These are phyloP conservation scores for Lactifluus volemus DNA, from an alignment of 768 basidiomycete genomes.

Conservation along the genomic window DNA sequence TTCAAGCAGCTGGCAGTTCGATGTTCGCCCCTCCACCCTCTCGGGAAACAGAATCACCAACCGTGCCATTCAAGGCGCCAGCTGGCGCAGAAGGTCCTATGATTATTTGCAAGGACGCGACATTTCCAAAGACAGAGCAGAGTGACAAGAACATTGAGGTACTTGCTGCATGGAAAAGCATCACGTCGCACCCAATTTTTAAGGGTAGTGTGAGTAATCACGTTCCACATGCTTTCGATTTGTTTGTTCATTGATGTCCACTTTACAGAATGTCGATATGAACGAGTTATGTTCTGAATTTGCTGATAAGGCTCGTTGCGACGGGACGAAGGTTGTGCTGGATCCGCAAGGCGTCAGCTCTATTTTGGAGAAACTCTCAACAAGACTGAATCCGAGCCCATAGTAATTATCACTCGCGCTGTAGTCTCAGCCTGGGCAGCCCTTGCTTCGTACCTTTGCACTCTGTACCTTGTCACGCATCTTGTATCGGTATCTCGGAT, in stretches of 20 bases:
- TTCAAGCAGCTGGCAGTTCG: slow-evolving; percentile 49
- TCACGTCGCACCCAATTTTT: slow-evolving; percentile 66
- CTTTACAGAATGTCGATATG: slow-evolving; percentile 59
- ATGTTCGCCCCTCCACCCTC: slow-evolving; percentile 36
- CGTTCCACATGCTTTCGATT: not conserved
- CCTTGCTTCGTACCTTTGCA: not conserved
- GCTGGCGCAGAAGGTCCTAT: slow-evolving; percentile 41
- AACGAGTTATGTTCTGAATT: slow-evolving; percentile 75
- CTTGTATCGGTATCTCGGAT: slow-evolving; percentile 11
- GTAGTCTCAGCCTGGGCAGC: not conserved
- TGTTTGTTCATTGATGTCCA: not conserved
- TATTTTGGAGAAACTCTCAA: slow-evolving; percentile 35
- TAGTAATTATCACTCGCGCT: not conserved
- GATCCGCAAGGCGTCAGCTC: slow-evolving; percentile 40
- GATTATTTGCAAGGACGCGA: slow-evolving; percentile 58
- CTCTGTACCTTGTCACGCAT: slow-evolving; percentile 6
- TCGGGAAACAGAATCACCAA: not conserved
- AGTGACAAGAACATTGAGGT: slow-evolving; percentile 72
- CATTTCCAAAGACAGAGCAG: slow-evolving; percentile 57
- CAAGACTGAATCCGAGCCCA: slow-evolving; percentile 20
- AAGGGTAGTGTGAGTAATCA: slow-evolving; percentile 45
- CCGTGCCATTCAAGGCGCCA: slow-evolving; percentile 30
- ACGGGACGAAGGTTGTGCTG: slow-evolving; percentile 75
- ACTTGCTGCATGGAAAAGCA: slow-evolving; percentile 68
- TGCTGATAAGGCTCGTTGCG: slow-evolving; percentile 72